Evolutionary conservation across 345 rosid species (phyloP).

Genomic region (Eucalyptus regnans): DNA sequence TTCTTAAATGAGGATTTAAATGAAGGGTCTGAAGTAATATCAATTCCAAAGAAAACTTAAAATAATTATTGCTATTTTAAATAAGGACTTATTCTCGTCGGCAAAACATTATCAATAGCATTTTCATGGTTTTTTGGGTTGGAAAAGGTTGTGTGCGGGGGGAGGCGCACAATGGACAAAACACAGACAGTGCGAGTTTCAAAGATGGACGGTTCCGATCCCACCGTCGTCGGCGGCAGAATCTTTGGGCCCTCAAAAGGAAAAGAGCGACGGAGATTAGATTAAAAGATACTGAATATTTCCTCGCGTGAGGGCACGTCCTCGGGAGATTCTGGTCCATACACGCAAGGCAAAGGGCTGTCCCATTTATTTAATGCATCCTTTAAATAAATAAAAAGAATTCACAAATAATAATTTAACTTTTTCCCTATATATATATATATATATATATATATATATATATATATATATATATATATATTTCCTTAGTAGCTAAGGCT

Average conservation of each 20-base stretch:
- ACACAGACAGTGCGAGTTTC: too few species aligned
- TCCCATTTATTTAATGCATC: not conserved
- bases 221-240: not conserved
- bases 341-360: not conserved
- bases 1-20: too few species aligned
- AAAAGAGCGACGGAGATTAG: not conserved
- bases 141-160: not conserved
- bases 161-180: too few species aligned
- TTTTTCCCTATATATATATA: not conserved
- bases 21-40: too few species aligned
- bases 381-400: rapidly evolving
- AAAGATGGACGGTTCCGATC: not conserved
- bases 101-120: too few species aligned
- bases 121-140: not conserved
- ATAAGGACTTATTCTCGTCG: too few species aligned
- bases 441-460: not conserved
- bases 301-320: not conserved
- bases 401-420: not conserved
- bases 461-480: too few species aligned
- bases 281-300: not conserved
- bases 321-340: not conserved
- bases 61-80: too few species aligned
- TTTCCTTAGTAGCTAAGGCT: not conserved
- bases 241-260: not conserved
- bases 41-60: too few species aligned